A percentile compares a stretch with the other conserved stretches of the same genome.
Evolutionary conservation across 495 filamentous ascomycete species (phyloP).

Genomic region (Aspergillus coremiiformis): DNA sequence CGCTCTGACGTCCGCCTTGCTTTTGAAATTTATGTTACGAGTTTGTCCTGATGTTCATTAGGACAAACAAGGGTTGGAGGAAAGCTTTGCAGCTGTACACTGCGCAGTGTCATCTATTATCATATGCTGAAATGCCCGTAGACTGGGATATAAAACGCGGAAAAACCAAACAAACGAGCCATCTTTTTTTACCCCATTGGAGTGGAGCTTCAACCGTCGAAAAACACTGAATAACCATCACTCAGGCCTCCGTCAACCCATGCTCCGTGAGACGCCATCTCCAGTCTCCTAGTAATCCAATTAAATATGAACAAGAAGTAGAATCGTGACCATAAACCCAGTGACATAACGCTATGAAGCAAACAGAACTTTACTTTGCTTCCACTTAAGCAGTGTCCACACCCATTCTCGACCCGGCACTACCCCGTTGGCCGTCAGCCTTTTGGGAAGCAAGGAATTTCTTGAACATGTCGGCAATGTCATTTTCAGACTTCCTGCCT

Average conservation of each 20-base stretch:
- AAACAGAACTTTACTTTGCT: background rate
- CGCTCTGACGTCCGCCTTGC: no score
- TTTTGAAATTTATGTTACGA: no score
- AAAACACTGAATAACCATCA: conserved; percentile 9
- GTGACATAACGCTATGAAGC: background rate
- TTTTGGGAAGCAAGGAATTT: conserved; percentile 39
- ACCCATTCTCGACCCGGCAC: conserved; percentile 32
- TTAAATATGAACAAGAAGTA: conserved; percentile 6
- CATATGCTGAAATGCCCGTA: background rate
- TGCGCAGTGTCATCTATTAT: background rate
- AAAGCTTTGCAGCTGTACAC: background rate
- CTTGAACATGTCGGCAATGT: conserved; percentile 45
- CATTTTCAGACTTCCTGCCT: conserved; percentile 32
- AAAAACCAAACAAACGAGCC: background rate
- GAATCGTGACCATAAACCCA: conserved; percentile 3
- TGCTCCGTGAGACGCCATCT: conserved; percentile 14
- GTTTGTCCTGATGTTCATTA: no score
- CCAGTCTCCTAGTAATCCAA: conserved; percentile 4
- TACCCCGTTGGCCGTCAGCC: conserved; percentile 26
- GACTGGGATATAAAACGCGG: background rate
- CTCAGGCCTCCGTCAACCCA: conserved; percentile 6
- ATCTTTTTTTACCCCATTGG: background rate
- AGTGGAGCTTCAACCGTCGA: background rate
- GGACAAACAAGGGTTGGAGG: no score
- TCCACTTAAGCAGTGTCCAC: conserved; percentile 25